phyloP scores from a whole-genome alignment of 2,329 filamentous ascomycete species.

The Calonectria fujianensis region DNA sequence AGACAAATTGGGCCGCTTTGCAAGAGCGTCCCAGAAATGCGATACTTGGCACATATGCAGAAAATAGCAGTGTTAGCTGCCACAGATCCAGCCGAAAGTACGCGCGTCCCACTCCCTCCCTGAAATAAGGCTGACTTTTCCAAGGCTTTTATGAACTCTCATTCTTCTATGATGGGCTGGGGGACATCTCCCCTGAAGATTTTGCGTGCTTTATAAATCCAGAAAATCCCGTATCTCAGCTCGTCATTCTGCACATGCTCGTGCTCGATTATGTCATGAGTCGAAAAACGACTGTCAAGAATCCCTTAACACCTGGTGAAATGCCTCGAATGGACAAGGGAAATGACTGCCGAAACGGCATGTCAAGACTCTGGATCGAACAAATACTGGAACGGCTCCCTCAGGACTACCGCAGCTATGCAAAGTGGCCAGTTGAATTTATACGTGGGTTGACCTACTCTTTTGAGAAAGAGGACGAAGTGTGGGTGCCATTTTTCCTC shows the following conservation, averaged over 20 bases:
- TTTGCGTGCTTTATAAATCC: constrained; percentile 58
- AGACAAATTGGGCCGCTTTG: constrained; percentile 56
- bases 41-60: constrained; percentile 58
- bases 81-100: constrained; percentile 56
- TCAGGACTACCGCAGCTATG: constrained; percentile 56
- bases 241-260: constrained; percentile 63
- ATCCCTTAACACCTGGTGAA: constrained; percentile 10
- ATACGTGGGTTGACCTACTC: constrained; percentile 48
- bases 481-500: constrained; percentile 51
- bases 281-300: constrained; percentile 44
- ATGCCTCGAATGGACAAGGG: constrained; percentile 35
- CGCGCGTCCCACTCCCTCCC: constrained; percentile 4
- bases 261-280: constrained; percentile 58
- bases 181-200: constrained; percentile 54
- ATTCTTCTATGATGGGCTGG: constrained; percentile 56
- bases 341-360: constrained; percentile 50
- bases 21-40: constrained; percentile 56
- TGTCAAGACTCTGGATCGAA: constrained; percentile 63
- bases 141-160: constrained; percentile 54
- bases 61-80: constrained; percentile 53
- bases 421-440: constrained; percentile 58
- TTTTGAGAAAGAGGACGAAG: constrained; percentile 49
- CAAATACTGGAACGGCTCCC: constrained; percentile 59
- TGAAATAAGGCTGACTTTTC: constrained; percentile 26
- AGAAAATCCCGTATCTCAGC: constrained; percentile 56